A percentile compares a stretch with the other conserved stretches of the same genome.
Conservation (phyloP, 345 rosid genomes). For the Geranium rotundifolium region DNA sequence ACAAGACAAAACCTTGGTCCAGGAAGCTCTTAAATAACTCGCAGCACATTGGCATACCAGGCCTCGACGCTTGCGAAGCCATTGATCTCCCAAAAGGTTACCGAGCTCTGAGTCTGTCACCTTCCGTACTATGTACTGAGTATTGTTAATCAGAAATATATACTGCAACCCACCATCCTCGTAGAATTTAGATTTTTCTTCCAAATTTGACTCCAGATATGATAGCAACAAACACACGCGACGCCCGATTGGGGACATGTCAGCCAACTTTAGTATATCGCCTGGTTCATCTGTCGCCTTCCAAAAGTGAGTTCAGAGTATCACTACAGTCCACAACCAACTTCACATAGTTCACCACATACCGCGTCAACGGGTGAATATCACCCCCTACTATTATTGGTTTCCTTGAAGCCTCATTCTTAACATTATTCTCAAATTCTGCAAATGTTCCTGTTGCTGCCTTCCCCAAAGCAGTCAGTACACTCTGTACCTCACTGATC, state of each 20-base stretch:
- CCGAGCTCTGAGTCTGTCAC: no score
- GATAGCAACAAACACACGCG: slow-evolving; percentile 46
- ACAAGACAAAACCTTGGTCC: slow-evolving; percentile 58
- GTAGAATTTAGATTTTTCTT: slow-evolving; percentile 63
- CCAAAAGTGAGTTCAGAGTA: slow-evolving; percentile 1
- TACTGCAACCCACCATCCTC: slow-evolving; percentile 58
- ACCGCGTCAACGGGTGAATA: slow-evolving; percentile 90
- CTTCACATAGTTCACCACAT: slow-evolving; percentile 89
- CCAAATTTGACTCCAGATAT: slow-evolving; percentile 51
- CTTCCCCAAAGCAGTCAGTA: slow-evolving; percentile 46
- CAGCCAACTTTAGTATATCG: slow-evolving; percentile 7
- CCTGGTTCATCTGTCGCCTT: no score
- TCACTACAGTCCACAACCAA: slow-evolving; percentile 69
- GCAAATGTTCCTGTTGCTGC: slow-evolving; percentile 82
- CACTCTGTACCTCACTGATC: slow-evolving; percentile 52
- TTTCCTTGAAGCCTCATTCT: slow-evolving; percentile 60
- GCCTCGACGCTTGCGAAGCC: no score
- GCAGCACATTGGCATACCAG: slow-evolving; percentile 60
- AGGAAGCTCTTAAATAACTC: slow-evolving; percentile 69
- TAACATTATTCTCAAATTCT: slow-evolving; percentile 82
- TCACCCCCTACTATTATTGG: slow-evolving; percentile 79
- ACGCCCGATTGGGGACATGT: slow-evolving; percentile 35
- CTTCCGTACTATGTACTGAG: slow-evolving; percentile 1
- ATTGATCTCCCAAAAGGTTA: no score
- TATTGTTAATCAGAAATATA: slow-evolving; percentile 73